Conservation (phyloP, 129 eudicot species). For the Centella asiatica region DNA sequence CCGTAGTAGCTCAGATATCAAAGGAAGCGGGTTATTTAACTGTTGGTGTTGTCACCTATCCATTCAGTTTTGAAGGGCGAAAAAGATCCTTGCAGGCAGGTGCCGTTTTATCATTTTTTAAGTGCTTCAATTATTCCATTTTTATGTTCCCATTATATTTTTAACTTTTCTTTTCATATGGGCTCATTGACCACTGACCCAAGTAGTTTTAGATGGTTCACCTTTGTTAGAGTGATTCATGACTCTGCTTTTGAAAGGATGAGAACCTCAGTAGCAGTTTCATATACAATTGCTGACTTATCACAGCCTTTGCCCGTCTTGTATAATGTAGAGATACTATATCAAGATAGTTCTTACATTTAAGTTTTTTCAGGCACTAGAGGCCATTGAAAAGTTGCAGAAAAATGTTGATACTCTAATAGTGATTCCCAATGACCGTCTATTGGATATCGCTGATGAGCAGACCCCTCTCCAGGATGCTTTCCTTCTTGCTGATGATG, state of each 20-base stretch:
- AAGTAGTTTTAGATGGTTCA: not conserved
- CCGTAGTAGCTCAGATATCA: conserved; percentile 90
- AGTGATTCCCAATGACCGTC: conserved; percentile 94
- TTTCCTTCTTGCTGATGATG: conserved; percentile 96
- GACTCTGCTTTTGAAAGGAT: not conserved
- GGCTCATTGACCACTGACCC: too few species aligned
- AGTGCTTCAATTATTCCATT: too few species aligned
- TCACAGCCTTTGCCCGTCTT: not conserved
- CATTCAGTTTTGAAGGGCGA: conserved; percentile 98
- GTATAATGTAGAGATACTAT: not conserved
- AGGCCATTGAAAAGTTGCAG: conserved; percentile 96
- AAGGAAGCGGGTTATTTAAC: conserved; percentile 91
- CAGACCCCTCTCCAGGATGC: conserved; percentile 85
- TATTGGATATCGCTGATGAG: conserved; percentile 88
- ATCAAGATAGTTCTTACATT: not conserved
- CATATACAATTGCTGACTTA: not conserved
- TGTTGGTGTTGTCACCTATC: conserved; percentile 96
- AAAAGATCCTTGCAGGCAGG: conserved; percentile 91
- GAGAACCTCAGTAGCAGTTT: not conserved
- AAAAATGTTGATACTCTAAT: conserved; percentile 93
- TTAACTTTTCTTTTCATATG: conserved; percentile 4
- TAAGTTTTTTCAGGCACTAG: conserved; percentile 61
- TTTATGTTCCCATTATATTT: too few species aligned
- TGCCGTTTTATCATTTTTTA: too few species aligned
- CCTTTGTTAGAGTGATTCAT: not conserved